A percentile compares a stretch with the other conserved stretches of the same genome.
phyloP scores from a whole-genome alignment of 257 asterid species.

The Scutellaria baicalensis region DNA sequence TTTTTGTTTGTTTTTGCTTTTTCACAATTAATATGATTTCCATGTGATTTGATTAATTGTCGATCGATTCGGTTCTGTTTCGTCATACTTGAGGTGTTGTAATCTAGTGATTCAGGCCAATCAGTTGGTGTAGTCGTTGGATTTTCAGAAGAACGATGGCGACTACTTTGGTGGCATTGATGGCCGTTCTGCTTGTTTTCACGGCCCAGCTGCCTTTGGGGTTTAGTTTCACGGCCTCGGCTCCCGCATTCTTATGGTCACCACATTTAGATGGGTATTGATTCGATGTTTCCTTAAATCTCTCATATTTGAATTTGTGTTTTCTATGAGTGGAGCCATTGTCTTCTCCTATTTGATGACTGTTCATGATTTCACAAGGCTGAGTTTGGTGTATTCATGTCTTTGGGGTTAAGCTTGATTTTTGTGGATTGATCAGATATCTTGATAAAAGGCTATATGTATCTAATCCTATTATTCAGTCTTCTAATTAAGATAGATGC shows the following conservation, averaged over 20 bases:
- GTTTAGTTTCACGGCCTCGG: conserved; percentile 20
- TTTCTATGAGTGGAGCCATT: background rate
- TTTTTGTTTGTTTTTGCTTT: too few relatives aligned
- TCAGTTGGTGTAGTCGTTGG: conserved; percentile 10
- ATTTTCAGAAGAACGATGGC: conserved; percentile 24
- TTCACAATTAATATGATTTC: background rate
- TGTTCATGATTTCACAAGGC: background rate
- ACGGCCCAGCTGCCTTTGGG: conserved; percentile 30
- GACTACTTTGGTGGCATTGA: conserved; percentile 23
- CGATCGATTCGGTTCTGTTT: conserved; percentile 11
- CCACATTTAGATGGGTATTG: conserved; percentile 48
- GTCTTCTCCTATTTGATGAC: background rate
- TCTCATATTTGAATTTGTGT: background rate
- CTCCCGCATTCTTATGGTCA: conserved; percentile 64
- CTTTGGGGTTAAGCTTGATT: background rate
- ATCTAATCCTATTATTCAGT: background rate
- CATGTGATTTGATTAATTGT: conserved; percentile 7
- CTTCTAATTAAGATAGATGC: background rate
- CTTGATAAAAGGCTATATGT: background rate
- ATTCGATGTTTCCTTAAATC: conserved; percentile 1
- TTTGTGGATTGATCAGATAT: background rate
- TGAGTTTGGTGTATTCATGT: background rate
- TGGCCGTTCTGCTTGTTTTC: conserved; percentile 33
- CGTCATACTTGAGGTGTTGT: background rate
- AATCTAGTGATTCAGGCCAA: conserved; percentile 5